Evolutionary conservation across 2,329 filamentous ascomycete genomes (phyloP).

Genomic region (Cladosporium cucumerinum): DNA sequence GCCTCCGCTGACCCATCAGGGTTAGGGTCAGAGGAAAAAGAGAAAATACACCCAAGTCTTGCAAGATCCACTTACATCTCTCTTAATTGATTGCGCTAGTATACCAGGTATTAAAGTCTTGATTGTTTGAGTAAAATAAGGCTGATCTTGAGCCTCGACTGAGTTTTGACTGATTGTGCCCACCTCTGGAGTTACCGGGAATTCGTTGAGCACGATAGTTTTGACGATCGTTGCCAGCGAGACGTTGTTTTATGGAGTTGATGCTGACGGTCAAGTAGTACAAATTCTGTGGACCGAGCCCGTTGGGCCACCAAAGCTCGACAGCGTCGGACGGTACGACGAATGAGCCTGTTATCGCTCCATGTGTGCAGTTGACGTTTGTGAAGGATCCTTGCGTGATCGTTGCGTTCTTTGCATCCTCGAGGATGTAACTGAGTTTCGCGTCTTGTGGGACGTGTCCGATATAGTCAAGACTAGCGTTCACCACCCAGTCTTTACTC

Average conservation of each 20-base stretch:
- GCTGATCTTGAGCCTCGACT: no score
- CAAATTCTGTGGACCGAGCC: slow-evolving; percentile 55
- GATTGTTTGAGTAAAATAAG: no score
- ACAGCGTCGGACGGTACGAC: slow-evolving; percentile 44
- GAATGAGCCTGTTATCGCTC: slow-evolving; percentile 50
- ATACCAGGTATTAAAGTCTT: no score
- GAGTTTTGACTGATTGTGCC: no score
- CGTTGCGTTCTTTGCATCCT: slow-evolving; percentile 41
- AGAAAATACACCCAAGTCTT: no score
- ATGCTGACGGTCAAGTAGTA: slow-evolving; percentile 52
- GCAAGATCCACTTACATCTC: no score
- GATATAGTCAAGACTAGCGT: slow-evolving; percentile 58
- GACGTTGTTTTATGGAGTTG: slow-evolving; percentile 28
- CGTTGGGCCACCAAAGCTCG: slow-evolving; percentile 60
- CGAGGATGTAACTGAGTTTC: slow-evolving; percentile 47
- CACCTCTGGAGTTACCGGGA: no score
- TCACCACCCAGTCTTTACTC: slow-evolving; percentile 56
- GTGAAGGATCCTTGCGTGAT: slow-evolving; percentile 39
- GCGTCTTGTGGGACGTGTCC: slow-evolving; percentile 47
- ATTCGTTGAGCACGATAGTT: slow-evolving; percentile 59
- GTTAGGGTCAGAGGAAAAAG: no score
- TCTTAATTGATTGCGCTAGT: no score
- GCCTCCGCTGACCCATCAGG: no score
- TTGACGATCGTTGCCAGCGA: slow-evolving; percentile 48
- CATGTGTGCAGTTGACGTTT: slow-evolving; percentile 41